Base-by-base conservation (phyloP, 2,329 filamentous ascomycete species). In the Fusarium sp. region DNA sequence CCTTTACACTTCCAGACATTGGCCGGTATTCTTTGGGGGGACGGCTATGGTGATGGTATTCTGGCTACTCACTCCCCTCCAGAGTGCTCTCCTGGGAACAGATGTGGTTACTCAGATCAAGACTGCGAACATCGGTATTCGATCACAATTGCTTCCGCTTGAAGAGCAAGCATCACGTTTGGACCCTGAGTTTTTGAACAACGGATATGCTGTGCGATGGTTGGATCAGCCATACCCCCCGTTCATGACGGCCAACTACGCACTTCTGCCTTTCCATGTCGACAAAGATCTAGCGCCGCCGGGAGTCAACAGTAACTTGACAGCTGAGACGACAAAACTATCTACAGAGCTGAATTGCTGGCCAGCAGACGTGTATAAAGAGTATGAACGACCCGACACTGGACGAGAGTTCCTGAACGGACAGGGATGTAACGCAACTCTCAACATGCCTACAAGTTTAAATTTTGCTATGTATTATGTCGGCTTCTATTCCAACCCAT, bases 21-120 rank as follows among this genome's bases (percentile, higher is more conserved):
- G 86, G 87, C 69, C 80, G 0, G 84, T 87, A 0, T 85, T 88
- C 46, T 81, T 81, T 16, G 80, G 82, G 0, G 85, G 85, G 0
- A 77, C 80, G 0, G 78, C 82, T 0, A 82, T 87, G 67, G 76
- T 90, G 0, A 46, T 88, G 0, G 80, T 89, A 0, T 85, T 86
- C 4, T 89, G 85, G 85, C 77, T 82, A 0, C 66, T 90, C 0
- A 88, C 87, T 0, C 88, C 88, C 0, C 69, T 85, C 0, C 86
- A 89, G 70, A 83, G 85, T 27, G 83, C 86, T n/a, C 81, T 89
- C 0, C 85, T 90, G 7, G 83, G 84, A 0, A 80, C 77, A 0
- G 72, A 74, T 0, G 72, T 72, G 0, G 73, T 86, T 1, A 70
- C 47, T 0, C 73, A 77, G 3, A 73, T 64, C 25, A 10, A 27